Conservation (phyloP, 192 early-diverging fungal species). For the Umbelopsis sp. region DNA sequence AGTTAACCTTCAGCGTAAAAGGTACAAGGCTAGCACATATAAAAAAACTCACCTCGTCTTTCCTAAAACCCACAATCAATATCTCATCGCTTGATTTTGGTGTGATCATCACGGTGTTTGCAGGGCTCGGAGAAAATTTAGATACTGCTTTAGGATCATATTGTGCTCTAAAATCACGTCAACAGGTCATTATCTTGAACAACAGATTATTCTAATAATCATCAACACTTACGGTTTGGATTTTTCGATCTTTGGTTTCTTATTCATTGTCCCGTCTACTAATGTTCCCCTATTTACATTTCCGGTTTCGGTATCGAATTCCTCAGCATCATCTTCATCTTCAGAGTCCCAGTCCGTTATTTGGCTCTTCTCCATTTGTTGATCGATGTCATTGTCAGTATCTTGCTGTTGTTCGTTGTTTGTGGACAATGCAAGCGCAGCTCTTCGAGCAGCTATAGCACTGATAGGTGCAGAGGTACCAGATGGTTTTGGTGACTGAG, state of each 20-base stretch:
- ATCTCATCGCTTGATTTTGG: constrained; percentile 24
- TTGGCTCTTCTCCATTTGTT: constrained; percentile 14
- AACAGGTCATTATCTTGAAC: background rate
- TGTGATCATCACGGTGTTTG: constrained; percentile 31
- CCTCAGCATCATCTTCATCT: constrained; percentile 3
- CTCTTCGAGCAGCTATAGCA: constrained; percentile 20
- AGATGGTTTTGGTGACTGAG: constrained; percentile 4
- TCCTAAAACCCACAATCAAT: constrained; percentile 45
- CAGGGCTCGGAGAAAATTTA: constrained; percentile 35
- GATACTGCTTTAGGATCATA: constrained; percentile 41
- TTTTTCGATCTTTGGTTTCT: background rate
- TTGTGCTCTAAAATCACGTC: constrained; percentile 3
- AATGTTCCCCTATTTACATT: constrained; percentile 20
- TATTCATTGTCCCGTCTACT: background rate
- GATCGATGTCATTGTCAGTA: constrained; percentile 13
- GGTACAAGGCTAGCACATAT: background rate
- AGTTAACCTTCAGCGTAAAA: background rate
- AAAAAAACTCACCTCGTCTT: constrained; percentile 40
- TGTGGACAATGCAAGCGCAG: constrained; percentile 15
- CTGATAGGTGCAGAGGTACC: constrained; percentile 12
- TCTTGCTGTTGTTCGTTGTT: constrained; percentile 16
- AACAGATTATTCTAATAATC: background rate
- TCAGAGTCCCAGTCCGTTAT: constrained; percentile 29
- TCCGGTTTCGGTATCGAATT: background rate
- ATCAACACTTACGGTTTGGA: background rate